A percentile compares a stretch with the other conserved stretches of the same genome.
Conservation (phyloP, 129 eudicot species). For the Arctium lappa region DNA sequence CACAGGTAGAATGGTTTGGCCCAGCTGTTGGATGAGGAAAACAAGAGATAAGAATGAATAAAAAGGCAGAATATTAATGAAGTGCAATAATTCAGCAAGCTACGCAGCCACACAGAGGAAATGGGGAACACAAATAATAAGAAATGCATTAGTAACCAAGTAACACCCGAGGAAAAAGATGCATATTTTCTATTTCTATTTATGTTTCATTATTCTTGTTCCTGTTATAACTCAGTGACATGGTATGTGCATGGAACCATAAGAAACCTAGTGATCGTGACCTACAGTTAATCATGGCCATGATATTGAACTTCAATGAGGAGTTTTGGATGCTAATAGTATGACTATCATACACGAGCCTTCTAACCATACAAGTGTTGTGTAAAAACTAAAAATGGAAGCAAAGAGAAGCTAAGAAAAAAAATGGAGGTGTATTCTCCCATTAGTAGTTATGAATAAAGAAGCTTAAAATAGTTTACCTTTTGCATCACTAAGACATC, state of each 20-base stretch:
- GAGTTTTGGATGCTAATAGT: not conserved
- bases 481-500: slow-evolving; percentile 80
- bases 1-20: slow-evolving; percentile 44
- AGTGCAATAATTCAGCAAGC: not conserved
- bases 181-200: not conserved
- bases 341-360: too few relatives aligned
- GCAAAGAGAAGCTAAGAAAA: not conserved
- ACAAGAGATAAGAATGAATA: not conserved
- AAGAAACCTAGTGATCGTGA: not conserved
- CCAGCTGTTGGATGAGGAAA: slow-evolving; percentile 45
- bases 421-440: not conserved
- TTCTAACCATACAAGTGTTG: not conserved
- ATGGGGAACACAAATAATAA: not conserved
- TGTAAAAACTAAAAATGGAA: not conserved
- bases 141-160: not conserved
- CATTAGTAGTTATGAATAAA: not conserved
- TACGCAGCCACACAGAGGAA: not conserved
- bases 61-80: not conserved
- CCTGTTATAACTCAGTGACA: not conserved
- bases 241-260: not conserved
- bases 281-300: not conserved
- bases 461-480: slow-evolving; percentile 22
- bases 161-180: not conserved
- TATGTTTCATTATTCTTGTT: not conserved
- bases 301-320: not conserved